A percentile compares a stretch with the other conserved stretches of the same genome.
These are phyloP conservation scores for Leavenworthia alabamica DNA, from an alignment of 345 rosid genomes.

Conservation along the genomic window DNA sequence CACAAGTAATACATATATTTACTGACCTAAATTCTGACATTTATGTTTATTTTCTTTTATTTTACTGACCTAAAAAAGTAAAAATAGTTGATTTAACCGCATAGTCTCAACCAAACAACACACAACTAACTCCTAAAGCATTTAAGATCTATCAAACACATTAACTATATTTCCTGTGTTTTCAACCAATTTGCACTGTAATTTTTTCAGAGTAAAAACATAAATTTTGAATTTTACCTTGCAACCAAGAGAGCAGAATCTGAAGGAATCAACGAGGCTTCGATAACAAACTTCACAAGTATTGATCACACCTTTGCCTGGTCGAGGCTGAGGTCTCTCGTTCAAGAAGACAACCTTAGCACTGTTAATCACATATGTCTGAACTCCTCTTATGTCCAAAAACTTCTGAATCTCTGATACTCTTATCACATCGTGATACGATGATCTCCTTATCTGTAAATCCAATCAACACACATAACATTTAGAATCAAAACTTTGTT, in stretches of 20 bases:
- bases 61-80: too few species aligned
- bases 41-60: too few species aligned
- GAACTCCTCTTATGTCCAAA: constrained; percentile 83
- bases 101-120: too few species aligned
- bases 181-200: neutral
- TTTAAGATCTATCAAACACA: too few species aligned
- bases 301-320: constrained; percentile 88
- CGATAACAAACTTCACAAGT: constrained; percentile 90
- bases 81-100: too few species aligned
- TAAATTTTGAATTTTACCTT: too few species aligned
- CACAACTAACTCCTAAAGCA: too few species aligned
- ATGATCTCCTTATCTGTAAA: constrained; percentile 87
- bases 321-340: constrained; percentile 97
- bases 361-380: constrained; percentile 95
- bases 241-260: constrained; percentile 97
- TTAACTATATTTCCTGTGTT: too few species aligned
- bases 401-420: constrained; percentile 83
- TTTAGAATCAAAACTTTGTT: too few species aligned
- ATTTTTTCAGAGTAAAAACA: neutral
- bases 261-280: constrained; percentile 93
- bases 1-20: too few species aligned
- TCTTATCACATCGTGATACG: constrained; percentile 96
- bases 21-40: too few species aligned
- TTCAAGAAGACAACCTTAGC: constrained; percentile 93
- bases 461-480: neutral